Base-by-base conservation (phyloP, 2,329 filamentous ascomycete genomes). In the Claviceps sp. region DNA sequence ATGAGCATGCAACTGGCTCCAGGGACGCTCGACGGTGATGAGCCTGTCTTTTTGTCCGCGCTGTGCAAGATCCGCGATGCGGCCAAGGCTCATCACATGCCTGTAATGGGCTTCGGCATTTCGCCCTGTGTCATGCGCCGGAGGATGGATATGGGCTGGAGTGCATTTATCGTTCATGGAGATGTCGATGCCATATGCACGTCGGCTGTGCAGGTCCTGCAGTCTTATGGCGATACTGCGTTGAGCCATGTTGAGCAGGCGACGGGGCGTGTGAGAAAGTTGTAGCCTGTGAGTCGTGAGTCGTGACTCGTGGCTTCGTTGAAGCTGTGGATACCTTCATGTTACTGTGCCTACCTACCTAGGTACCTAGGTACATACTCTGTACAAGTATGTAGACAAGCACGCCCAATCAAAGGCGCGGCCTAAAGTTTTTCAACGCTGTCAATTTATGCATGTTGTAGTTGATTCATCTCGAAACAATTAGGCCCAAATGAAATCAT, bases 91-190 rank as follows among this genome's bases (percentile, higher is more conserved):
- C 42, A 47, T 22, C 13, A 36, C 3, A 36, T 51, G 7, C 43
- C 50, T 16, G 42, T 51, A 8, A 51, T 51, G 50, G 50, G 50
- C 11, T 51, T 51, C 37, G 50, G 50, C 43, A 47, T 51, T 22
- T 51, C 50, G 4, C 50, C 50, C 5, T 38, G n/a, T 22, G 45
- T 37, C n/a, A 34, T 51, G 20, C 40, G 22, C 29, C 43, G 36
- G 5, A 40, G 50, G 50, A 40, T 47, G 20, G 43, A 51, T 4
- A 51, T 51, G 50, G 50, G 50, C 16, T 51, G 50, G 50, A 51
- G 38, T 22, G 50, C 50, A 6, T 51, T 51, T 22, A 51, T 51
- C 22, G 23, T 51, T 14, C 50, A 51, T 8, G 50, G 50, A 4
- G 50, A 51, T n/a, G 17, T 51, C 14, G 44, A 51, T 23, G 50